Percentiles rank a stretch among this genome's conserved stretches.
Conservation (phyloP, 139 green algal species). For the Coccomyxa sp. region DNA sequence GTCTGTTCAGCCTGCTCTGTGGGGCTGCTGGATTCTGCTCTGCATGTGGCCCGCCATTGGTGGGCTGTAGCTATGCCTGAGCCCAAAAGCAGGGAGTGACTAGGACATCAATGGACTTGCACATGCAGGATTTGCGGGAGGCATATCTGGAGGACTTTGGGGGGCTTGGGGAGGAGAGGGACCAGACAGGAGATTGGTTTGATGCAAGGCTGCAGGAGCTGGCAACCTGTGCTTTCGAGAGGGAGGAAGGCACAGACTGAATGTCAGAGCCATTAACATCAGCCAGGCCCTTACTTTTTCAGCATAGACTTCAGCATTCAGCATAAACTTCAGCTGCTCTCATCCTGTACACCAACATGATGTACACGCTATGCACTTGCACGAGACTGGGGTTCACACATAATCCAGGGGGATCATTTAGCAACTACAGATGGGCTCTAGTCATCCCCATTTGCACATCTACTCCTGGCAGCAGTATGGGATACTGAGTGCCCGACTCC, state of each 20-base stretch:
- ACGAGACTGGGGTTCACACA: neutral
- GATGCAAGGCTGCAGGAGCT: conserved; percentile 6
- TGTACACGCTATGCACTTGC: neutral
- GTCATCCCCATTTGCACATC: no score
- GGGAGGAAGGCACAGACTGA: no score
- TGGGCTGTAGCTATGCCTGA: neutral
- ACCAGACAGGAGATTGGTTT: conserved; percentile 3
- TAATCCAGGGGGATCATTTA: neutral
- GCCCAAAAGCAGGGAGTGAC: neutral
- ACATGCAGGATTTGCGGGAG: conserved; percentile 23
- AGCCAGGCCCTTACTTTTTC: no score
- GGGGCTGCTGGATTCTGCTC: neutral
- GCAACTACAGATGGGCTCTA: neutral
- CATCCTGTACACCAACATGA: neutral
- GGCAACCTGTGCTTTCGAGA: neutral
- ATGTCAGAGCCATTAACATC: neutral
- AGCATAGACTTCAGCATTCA: neutral
- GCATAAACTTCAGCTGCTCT: neutral
- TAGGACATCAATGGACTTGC: no score
- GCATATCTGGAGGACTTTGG: conserved; percentile 22
- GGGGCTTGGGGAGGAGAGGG: conserved; percentile 11
- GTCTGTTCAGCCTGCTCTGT: no score
- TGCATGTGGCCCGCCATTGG: neutral
- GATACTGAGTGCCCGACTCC: no score
- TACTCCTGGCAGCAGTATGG: no score